Conservation (phyloP, 371 early-diverging fungal species). For the Mortierella sp. region DNA sequence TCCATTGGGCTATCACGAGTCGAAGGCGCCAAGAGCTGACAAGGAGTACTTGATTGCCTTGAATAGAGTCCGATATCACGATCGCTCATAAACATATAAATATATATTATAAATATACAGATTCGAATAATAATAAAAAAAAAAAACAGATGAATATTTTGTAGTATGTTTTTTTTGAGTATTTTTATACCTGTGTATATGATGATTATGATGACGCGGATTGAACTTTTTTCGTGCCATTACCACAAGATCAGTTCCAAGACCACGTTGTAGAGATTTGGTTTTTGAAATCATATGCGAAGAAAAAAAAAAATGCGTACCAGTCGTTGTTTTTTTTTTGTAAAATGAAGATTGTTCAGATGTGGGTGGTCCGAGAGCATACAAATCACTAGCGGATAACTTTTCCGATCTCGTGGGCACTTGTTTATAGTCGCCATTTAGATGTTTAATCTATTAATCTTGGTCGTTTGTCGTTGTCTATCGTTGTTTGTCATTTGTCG, state of each 20-base stretch:
- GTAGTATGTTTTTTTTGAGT: too few relatives aligned
- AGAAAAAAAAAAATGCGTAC: neutral
- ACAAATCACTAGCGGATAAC: neutral
- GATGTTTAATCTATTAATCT: neutral
- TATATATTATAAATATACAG: too few relatives aligned
- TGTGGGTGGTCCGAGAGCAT: constrained; percentile 6
- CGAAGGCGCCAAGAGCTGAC: constrained; percentile 9
- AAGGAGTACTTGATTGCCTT: constrained; percentile 69
- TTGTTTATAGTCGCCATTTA: neutral
- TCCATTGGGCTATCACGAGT: constrained; percentile 80
- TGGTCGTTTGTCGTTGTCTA: neutral
- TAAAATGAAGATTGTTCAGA: neutral
- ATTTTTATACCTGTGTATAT: too few relatives aligned
- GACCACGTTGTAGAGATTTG: neutral
- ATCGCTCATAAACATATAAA: constrained; percentile 30
- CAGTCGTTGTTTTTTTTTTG: neutral
- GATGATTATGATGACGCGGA: neutral
- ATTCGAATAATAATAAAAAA: neutral
- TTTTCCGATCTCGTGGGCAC: neutral
- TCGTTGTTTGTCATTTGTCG: too few relatives aligned
- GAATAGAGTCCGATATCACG: constrained; percentile 64
- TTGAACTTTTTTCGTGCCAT: neutral
- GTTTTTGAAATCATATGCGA: too few relatives aligned
- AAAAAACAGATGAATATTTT: neutral
- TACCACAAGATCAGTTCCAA: neutral